These are phyloP conservation scores for Camellia oleifera DNA, from an alignment of 179 eudicot genomes.

Conservation along the genomic window DNA sequence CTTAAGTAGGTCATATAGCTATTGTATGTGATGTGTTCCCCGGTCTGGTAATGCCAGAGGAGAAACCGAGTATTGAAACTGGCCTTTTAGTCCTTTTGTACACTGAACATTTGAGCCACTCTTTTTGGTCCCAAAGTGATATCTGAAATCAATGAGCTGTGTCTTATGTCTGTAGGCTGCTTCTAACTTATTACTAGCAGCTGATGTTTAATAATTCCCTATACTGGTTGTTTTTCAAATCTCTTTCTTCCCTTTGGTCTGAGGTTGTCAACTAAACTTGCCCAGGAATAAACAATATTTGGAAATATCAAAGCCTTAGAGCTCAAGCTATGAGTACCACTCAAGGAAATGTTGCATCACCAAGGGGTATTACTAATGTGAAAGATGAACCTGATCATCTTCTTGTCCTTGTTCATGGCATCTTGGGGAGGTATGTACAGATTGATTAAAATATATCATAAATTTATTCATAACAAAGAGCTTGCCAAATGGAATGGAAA, in stretches of 20 bases:
- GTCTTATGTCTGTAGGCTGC: not conserved
- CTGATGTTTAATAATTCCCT: not conserved
- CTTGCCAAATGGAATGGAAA: not conserved
- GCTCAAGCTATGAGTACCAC: slow-evolving; percentile 64
- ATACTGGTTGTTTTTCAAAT: not conserved
- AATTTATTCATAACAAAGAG: not conserved
- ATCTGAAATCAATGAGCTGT: not conserved
- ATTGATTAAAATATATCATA: not conserved
- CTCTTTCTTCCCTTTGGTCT: not conserved
- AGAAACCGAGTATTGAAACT: no score
- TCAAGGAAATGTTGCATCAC: slow-evolving; percentile 43
- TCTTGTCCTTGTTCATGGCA: slow-evolving; percentile 81
- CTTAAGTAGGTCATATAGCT: not conserved
- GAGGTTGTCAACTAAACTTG: slow-evolving; percentile 11
- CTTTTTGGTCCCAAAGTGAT: not conserved
- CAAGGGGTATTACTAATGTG: slow-evolving; percentile 25
- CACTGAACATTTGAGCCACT: not conserved
- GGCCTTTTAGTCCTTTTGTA: not conserved
- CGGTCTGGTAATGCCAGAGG: no score
- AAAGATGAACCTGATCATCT: slow-evolving; percentile 77
- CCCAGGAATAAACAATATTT: slow-evolving; percentile 48
- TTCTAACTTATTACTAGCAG: not conserved
- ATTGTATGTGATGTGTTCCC: not conserved
- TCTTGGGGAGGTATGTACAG: slow-evolving; percentile 55
- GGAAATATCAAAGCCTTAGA: slow-evolving; percentile 39